Percentiles rank a stretch among this genome's conserved stretches.
Evolutionary conservation across 2,329 filamentous ascomycete species (phyloP).

Genomic region (Penicillium sp.): DNA sequence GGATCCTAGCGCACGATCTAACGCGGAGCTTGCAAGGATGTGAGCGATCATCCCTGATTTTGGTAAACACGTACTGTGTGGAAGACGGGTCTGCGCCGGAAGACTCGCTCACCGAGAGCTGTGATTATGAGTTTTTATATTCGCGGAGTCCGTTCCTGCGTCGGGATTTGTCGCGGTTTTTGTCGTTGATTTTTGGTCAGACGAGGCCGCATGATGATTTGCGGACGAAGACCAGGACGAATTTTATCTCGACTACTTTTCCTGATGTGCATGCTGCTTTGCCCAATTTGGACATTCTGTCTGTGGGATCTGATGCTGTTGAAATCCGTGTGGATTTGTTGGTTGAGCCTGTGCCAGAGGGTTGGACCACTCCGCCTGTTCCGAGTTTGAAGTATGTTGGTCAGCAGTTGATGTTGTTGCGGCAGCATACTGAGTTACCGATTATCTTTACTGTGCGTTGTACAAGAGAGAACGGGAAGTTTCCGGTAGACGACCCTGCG

Average conservation of each 20-base stretch:
- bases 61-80: conserved; percentile 76
- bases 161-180: conserved; percentile 73
- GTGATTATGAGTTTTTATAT: conserved; percentile 87
- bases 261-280: conserved; percentile 79
- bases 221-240: conserved; percentile 69
- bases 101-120: conserved; percentile 62
- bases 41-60: conserved; percentile 60
- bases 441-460: conserved; percentile 87
- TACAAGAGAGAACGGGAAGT: conserved; percentile 76
- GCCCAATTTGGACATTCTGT: conserved; percentile 82
- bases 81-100: conserved; percentile 70
- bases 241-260: conserved; percentile 85
- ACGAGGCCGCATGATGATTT: conserved; percentile 75
- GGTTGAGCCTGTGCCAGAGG: conserved; percentile 64
- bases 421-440: conserved; percentile 81
- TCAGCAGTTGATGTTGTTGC: conserved; percentile 79
- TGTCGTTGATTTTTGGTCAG: conserved; percentile 77
- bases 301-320: conserved; percentile 81
- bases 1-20: conserved; percentile 60
- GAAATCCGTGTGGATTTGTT: conserved; percentile 82
- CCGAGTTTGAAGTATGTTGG: conserved; percentile 82
- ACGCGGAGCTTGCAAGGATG: conserved; percentile 59
- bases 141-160: conserved; percentile 70
- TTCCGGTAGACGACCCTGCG: conserved; percentile 76
- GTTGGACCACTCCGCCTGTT: conserved; percentile 55